Evolutionary conservation across 805 yeast genomes (phyloP).

Genomic region (Phaffomyces antillensis): DNA sequence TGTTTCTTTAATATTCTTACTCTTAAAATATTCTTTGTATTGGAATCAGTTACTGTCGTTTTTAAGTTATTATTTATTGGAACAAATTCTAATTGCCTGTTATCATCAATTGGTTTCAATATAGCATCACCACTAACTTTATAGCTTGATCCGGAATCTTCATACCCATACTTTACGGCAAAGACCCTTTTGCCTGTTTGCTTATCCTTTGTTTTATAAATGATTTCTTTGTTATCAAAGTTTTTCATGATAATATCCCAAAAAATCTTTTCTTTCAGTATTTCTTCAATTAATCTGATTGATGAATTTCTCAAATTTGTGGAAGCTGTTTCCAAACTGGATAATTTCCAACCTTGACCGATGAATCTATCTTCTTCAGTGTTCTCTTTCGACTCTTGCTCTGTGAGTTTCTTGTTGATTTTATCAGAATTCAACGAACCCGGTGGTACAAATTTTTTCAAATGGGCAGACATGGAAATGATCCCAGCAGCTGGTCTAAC

Average conservation of each 20-base stretch:
- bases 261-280: constrained; percentile 54
- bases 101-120: constrained; percentile 40
- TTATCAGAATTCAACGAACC: constrained; percentile 57
- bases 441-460: constrained; percentile 64
- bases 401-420: constrained; percentile 17
- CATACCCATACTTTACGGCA: constrained; percentile 86
- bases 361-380: constrained; percentile 20
- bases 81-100: constrained; percentile 34
- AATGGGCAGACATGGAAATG: constrained; percentile 80
- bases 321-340: constrained; percentile 54
- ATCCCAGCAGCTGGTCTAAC: constrained; percentile 81
- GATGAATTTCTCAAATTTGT: constrained; percentile 45
- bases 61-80: constrained; percentile 25
- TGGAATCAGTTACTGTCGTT: constrained; percentile 22
- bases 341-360: constrained; percentile 74
- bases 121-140: constrained; percentile 64
- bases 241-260: constrained; percentile 43
- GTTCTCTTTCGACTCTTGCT: constrained; percentile 18
- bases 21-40: constrained; percentile 41
- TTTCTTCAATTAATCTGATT: constrained; percentile 43
- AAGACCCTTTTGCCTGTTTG: constrained; percentile 44
- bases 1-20: constrained; percentile 52
- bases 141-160: constrained; percentile 81
- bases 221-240: constrained; percentile 42
- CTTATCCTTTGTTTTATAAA: constrained; percentile 60